Base-by-base conservation (phyloP, 1,284 basidiomycete genomes). In the Trametes sp. region DNA sequence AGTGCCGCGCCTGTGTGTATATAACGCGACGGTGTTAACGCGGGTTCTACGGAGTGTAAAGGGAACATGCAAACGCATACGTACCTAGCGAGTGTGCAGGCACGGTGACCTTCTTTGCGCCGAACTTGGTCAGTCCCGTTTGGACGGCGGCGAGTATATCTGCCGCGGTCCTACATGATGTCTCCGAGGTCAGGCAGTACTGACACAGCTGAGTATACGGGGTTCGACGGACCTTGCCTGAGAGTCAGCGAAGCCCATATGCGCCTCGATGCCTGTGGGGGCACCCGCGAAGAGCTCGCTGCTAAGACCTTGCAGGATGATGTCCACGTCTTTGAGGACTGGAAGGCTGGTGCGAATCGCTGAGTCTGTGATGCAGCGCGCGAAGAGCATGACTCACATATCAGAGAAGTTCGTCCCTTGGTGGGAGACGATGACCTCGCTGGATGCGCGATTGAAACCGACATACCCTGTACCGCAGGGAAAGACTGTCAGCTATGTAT, bases 271-370 rank as follows among this genome's bases (percentile, higher is more conserved):
- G 5, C 69, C 67, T 0, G 77, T 73, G 31, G 76, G 69, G 36
- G 88, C 60, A 0, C 85, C 85, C 7, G 87, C 87, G 76, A 91
- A 92, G 16, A 88, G 74, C 0, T 65, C 62, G 8, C 71, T 35
- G 52, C 76, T 63, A n/a, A 78, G 66, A 8, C 52, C 61, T 7
- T 54, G 64, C 16, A 65, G 60, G 60, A 74, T 45, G 54, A 76
- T 68, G 49, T 76, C 69, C 11, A 61, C 70, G 59, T 81, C 79
- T 6, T 72, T 74, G 8, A 79, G 51, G 29, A 74, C 46, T 19
- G 76, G 65, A 6, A 71, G 24, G 50, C 76, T 76, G 66, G 19
- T 11, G 21, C 10, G 23, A 23, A 11, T 14, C 19, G 7, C 23
- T 23, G 23, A 54, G 46, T n/a, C 9, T 23, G n/a, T 11, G 42